Evolutionary conservation across 805 yeast species (phyloP), one percentile per base, ranked within the genome.

Genomic region (Yarrowia phangngaensis): DNA sequence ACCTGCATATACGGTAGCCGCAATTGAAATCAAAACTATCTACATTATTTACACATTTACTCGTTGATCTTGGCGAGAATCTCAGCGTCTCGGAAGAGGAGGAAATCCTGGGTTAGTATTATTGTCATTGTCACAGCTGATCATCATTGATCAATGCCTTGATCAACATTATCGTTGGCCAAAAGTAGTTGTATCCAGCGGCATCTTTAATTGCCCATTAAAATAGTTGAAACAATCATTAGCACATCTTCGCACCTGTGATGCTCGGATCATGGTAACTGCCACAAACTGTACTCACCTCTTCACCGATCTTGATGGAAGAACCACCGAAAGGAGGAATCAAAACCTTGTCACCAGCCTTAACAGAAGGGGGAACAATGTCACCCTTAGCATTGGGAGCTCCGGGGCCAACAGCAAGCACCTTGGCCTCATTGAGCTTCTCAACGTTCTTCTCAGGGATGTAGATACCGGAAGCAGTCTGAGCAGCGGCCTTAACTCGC

Each of bases 391-490:
- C 70, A 70, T 84, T 83, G 52, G 81, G 70, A 64, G 77, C 74
- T 58, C 98, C 98, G 50, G 97, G 97, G 54, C 98, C 98, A 56
- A 89, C 87, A 52, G 97, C 90, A 56, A 90, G 70, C 45, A 90
- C 97, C 50, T 81, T 80, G 54, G 50, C 98, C 70, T 87, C 84
- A 74, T 85, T 85, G 64, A 88, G 78, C 72, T 90, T 92, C 67
- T 86, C 90, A 60, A 83, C 94, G 74, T 90, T 89, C 76, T 88
- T 88, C 71, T 89, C 97, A 54, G 97, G 97, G 58, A 89, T 82
- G 70, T 79, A 85, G 62, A 89, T 78, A 63, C 97, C 97, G 34
- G 92, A 80, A 51, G 95, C 84, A 53, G 97, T 89, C 73, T 88
- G 76, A 57, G 90, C 76, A 63, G 85, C 82, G 53, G 95, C 95